A percentile compares a stretch with the other conserved stretches of the same genome.
phyloP scores from a whole-genome alignment of 495 filamentous ascomycete genomes.

The Xylaria palmicola region DNA sequence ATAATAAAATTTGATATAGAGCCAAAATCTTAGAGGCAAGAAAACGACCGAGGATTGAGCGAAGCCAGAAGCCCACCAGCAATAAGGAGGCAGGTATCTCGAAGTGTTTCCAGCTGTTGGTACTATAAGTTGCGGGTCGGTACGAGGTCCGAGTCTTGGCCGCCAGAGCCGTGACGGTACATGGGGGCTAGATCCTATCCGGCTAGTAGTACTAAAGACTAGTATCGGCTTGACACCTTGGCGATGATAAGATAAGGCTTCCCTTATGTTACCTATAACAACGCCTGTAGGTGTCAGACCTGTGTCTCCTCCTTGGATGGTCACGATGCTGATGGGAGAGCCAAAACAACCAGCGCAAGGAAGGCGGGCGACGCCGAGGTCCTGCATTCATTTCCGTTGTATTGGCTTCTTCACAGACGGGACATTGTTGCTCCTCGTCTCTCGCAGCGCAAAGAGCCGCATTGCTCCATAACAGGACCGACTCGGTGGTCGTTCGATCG shows the following conservation, averaged over 20 bases:
- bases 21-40: neutral
- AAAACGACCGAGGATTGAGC: constrained; percentile 1
- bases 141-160: neutral
- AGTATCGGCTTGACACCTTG: neutral
- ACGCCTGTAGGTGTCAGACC: too few species aligned
- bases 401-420: too few species aligned
- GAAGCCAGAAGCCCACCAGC: neutral
- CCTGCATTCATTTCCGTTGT: neutral
- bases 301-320: too few species aligned
- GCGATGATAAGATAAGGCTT: neutral
- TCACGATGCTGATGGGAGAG: too few species aligned
- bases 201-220: neutral
- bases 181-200: too few species aligned
- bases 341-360: too few species aligned
- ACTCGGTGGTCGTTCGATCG: neutral
- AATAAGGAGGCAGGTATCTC: constrained; percentile 11
- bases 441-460: neutral
- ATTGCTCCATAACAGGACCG: constrained; percentile 12
- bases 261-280: too few species aligned
- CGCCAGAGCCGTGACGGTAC: neutral
- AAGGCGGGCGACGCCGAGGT: too few species aligned
- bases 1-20: neutral
- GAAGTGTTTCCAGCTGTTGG: constrained; percentile 19
- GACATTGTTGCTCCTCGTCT: neutral
- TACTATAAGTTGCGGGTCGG: neutral